Evolutionary conservation across 768 basidiomycete species (phyloP), one percentile per base, ranked within the genome.

Genomic region (Lepiota brunneoincarnata): DNA sequence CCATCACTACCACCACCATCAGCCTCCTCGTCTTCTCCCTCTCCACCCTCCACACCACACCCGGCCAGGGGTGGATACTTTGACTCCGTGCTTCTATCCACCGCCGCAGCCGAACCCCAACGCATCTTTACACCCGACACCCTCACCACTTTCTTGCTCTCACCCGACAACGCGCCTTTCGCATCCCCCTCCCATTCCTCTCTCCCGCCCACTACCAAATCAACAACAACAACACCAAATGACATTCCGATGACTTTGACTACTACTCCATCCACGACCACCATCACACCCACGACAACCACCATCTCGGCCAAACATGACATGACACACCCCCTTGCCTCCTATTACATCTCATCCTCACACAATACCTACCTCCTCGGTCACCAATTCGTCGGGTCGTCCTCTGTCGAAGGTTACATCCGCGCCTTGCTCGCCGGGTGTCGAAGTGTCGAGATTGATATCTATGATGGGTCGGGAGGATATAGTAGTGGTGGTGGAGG

Each of bases 351-450:
- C 62, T 93, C 91, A 4, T 91, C 91, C 15, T 93, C 91, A 7
- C 95, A 99, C 67, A 98, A 99, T 64, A 94, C 93, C 1, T 93
- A 93, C 63, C 82, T 93, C 14, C 81, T 89, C 9, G 91, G 94
- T 82, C 69, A 89, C 61, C 91, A 93, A 61, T 79, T 91, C 4
- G 80, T 93, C 31, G 94, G 94, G 2, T 84, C 84, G 49, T 90
- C 87, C 58, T 93, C 93, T 0, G 84, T 92, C 40, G 93, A 95
- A 63, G 82, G 94, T 0, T 98, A 98, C 64, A 91, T 96, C 53
- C 80, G 94, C 2, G 93, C 93, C 1, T 73, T 97, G 15, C 75
- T 96, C 54, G 88, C 89, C 41, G 85, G 92, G 26, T 96, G 94
- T 63, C 81, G 94, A 9, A 91, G 87, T 52, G 94, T 98, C 36